Evolutionary conservation across 176 grass and related monocot species (phyloP).

Genomic region (Paspalum notatum): DNA sequence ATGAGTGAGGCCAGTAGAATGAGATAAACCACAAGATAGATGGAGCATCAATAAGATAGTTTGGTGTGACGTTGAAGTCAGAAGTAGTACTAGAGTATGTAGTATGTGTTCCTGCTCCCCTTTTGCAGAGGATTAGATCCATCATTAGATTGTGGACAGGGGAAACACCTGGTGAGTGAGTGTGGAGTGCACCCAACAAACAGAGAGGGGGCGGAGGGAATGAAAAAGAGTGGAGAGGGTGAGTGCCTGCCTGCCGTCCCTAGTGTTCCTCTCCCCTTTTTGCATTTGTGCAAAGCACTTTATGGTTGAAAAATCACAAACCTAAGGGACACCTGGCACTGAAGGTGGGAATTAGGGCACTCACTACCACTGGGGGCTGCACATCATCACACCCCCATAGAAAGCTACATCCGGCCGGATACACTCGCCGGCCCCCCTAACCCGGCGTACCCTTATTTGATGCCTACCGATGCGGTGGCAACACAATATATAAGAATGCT

Average conservation of each 20-base stretch:
- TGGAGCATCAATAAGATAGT: background rate
- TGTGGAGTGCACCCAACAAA: constrained; percentile 56
- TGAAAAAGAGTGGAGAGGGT: constrained; percentile 9
- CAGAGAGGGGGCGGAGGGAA: background rate
- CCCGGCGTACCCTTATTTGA: no score
- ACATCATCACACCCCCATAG: background rate
- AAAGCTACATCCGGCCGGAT: background rate
- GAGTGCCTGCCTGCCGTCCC: constrained; percentile 36
- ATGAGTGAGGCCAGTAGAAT: no score
- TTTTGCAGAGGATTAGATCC: constrained; percentile 11
- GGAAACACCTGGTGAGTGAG: constrained; percentile 31
- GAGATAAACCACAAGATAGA: background rate
- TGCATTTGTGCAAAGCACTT: constrained; percentile 32
- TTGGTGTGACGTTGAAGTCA: background rate
- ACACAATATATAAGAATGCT: no score
- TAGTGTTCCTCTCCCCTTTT: constrained; percentile 16
- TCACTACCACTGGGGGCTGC: background rate
- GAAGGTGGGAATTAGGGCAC: constrained; percentile 6
- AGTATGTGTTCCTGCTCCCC: constrained; percentile 13
- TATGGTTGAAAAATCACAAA: constrained; percentile 29
- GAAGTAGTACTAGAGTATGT: background rate
- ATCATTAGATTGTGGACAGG: constrained; percentile 11
- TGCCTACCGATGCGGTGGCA: no score
- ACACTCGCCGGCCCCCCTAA: no score
- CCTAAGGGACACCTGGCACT: constrained; percentile 24